Conservation (phyloP, 140 eudicot species). For the Flaveria floridana region DNA sequence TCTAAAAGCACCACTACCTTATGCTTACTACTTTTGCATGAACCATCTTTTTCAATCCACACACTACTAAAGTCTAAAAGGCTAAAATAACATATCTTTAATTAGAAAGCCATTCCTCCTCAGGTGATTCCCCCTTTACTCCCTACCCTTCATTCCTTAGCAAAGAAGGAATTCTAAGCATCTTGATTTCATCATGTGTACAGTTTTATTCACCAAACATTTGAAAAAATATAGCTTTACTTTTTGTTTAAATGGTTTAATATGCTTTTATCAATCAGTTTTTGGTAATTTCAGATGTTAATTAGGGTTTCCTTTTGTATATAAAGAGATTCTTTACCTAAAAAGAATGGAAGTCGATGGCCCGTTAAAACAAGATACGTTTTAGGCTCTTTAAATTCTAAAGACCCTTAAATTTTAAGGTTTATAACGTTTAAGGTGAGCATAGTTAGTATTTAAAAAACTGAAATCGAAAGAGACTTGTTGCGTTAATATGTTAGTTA, state of each 20-base stretch:
- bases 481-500: too few relatives aligned
- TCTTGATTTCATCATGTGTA: slow-evolving; percentile 4
- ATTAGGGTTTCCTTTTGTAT: neutral
- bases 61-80: slow-evolving; percentile 30
- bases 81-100: slow-evolving; percentile 20
- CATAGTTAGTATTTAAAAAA: too few relatives aligned
- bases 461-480: too few relatives aligned
- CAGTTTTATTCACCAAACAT: neutral
- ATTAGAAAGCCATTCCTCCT: slow-evolving; percentile 29
- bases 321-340: too few relatives aligned
- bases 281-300: neutral
- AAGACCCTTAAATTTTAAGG: too few relatives aligned
- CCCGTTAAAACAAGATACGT: too few relatives aligned
- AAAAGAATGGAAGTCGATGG: too few relatives aligned
- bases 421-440: too few relatives aligned
- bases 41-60: slow-evolving; percentile 40
- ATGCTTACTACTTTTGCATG: slow-evolving; percentile 38
- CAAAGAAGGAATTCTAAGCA: slow-evolving; percentile 50
- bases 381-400: too few relatives aligned
- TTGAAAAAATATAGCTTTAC: neutral
- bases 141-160: slow-evolving; percentile 43
- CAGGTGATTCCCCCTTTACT: slow-evolving; percentile 40
- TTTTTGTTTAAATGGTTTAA: neutral
- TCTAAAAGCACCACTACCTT: slow-evolving; percentile 46
- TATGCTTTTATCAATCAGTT: neutral